Evolutionary conservation across 768 basidiomycete species (phyloP), one percentile per base, ranked within the genome.

Genomic region (Agaricus subrufescens): DNA sequence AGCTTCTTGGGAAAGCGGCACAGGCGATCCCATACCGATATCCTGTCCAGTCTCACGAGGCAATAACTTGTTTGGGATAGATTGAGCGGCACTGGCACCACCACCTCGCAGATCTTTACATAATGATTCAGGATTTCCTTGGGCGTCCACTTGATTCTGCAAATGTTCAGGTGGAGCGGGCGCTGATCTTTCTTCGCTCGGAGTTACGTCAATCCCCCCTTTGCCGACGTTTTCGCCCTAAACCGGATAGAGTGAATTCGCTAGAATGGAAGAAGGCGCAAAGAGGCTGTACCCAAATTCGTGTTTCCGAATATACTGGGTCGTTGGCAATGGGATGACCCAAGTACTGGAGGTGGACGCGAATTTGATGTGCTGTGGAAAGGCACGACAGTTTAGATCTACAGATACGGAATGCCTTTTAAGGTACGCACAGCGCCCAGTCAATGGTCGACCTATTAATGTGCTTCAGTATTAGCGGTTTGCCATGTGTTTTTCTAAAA

Each of bases 251-350:
- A 12, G 34, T 43, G 42, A 45, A 14, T 14, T 23, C 30, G 15
- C 31, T 11, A 39, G 7, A 30, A 37, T 27, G 26, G 27, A 12
- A 52, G 44, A 50, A 34, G 58, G 29, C 48, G 25, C 14, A 25
- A 34, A 40, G 30, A 29, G n/a, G 12, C 62, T 66, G 40, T 62
- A 85, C 90, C 90, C 90, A 92, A 50, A 91, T 90, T 40, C 78
- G 80, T 34, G 75, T 73, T 57, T 89, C 88, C 15, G 89, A 87
- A 70, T 99, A 99, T 2, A 98, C 80, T 2, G 94, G 91, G 62
- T 98, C 97, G 66, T 99, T 98, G 10, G 92, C 91, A 60, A 99
- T 94, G 0, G 97, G 89, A 66, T 91, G 75, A 1, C 96, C 97
- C 55, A 99, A 82, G 69, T 81, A 98, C 70, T 98, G 97, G 2